These are phyloP conservation scores for Venturia oleaginea DNA, from an alignment of 2,329 filamentous ascomycete genomes.

Conservation along the genomic window DNA sequence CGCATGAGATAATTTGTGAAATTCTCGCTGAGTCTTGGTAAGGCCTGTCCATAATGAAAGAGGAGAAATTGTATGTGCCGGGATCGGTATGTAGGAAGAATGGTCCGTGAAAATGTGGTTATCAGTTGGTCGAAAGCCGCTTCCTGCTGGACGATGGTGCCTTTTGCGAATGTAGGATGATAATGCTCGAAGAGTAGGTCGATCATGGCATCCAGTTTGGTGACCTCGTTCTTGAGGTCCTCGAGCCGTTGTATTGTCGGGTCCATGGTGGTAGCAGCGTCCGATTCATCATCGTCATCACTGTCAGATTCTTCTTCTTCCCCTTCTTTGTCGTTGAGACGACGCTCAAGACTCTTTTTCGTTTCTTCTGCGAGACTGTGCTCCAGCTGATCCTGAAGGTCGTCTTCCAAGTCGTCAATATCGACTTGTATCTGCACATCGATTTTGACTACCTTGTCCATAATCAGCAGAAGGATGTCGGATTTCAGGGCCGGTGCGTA, in stretches of 20 bases:
- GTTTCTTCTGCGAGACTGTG: constrained; percentile 58
- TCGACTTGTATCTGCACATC: constrained; percentile 94
- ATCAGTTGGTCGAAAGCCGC: constrained; percentile 71
- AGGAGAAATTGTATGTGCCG: constrained; percentile 92
- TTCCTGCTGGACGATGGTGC: constrained; percentile 58
- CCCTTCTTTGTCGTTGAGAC: constrained; percentile 42
- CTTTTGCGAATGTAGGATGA: constrained; percentile 41
- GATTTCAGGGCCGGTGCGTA: constrained; percentile 71
- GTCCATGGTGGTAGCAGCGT: constrained; percentile 55
- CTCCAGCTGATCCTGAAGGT: constrained; percentile 80
- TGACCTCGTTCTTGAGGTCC: constrained; percentile 68
- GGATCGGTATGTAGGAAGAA: constrained; percentile 84
- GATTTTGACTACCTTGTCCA: constrained; percentile 81
- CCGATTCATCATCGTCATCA: constrained; percentile 38
- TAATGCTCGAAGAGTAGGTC: constrained; percentile 83
- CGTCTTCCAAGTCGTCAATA: constrained; percentile 85
- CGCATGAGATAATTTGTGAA: constrained; percentile 73
- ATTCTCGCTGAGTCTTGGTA: constrained; percentile 66
- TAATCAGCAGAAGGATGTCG: constrained; percentile 74
- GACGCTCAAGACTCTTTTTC: constrained; percentile 24
- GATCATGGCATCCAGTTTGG: constrained; percentile 85
- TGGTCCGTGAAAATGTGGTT: constrained; percentile 75
- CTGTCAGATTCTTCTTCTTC: constrained; percentile 28
- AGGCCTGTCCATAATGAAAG: constrained; percentile 87
- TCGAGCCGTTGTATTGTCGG: constrained; percentile 59